Percentiles rank a stretch among this genome's conserved stretches.
Conservation (phyloP, 495 filamentous ascomycete genomes). For the Aspergillus mulundensis region DNA sequence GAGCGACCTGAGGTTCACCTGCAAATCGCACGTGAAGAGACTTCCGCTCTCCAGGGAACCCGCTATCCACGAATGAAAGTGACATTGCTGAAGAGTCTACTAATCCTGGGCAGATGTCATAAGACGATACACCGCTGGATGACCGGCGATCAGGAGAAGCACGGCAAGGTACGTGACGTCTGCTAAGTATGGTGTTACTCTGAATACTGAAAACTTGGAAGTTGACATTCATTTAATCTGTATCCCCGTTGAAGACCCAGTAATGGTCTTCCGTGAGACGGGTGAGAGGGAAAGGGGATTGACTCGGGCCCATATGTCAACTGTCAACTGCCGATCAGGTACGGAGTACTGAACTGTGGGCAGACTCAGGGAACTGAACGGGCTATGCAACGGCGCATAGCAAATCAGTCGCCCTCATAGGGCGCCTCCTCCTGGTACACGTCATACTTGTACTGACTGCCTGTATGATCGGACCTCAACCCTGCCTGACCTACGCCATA, state of each 20-base stretch:
- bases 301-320: background rate
- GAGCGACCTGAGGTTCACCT: no score
- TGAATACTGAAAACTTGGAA: background rate
- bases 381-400: background rate
- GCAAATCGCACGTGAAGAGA: no score
- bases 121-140: background rate
- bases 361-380: no score
- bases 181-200: background rate
- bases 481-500: constrained; percentile 54
- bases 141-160: background rate
- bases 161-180: background rate
- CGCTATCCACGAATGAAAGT: no score
- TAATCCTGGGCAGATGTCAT: background rate
- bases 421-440: constrained; percentile 48
- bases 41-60: no score
- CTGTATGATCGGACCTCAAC: constrained; percentile 50
- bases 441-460: constrained; percentile 54
- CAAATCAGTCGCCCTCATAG: background rate
- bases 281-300: background rate
- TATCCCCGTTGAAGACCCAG: no score
- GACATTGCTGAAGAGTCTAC: no score
- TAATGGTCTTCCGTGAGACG: no score
- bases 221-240: background rate
- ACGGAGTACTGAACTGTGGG: background rate
- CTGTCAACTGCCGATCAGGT: background rate